Base-by-base conservation (phyloP, 2,329 filamentous ascomycete genomes). In the Botrytis galanthina region DNA sequence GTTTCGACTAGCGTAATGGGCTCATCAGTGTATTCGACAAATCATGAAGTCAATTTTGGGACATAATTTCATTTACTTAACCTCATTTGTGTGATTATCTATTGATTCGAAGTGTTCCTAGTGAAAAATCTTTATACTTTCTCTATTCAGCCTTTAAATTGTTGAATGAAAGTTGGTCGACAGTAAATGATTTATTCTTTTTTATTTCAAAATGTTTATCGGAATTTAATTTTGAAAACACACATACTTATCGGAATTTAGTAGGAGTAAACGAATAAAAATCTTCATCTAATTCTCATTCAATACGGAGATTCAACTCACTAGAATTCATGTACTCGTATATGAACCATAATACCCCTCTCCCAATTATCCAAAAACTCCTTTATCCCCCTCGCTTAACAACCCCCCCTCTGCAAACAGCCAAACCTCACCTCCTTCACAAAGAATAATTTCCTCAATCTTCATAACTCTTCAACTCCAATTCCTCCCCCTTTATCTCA, bases 31-130 rank as follows among this genome's bases (percentile, higher is more conserved):
- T n/a, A n/a, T n/a, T n/a, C n/a, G n/a, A n/a, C n/a, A n/a, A n/a
- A n/a, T n/a, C n/a, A 29, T 29, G 12, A 32, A 29, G n/a, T 29
- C n/a, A 57, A 29, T 29, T 57, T 32, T 29, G 14, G 14, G 6
- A 16, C 0, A 57, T 1, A 32, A 29, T 29, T 18, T 29, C n/a
- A 29, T 9, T 29, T 8, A n/a, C 9, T 18, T 8, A 18, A 0
- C 3, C n/a, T 32, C 16, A 18, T 18, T 29, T 9, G 3, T 54
- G 5, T 3, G n/a, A 16, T n/a, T n/a, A 0, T 54, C 12, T n/a
- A 1, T 54, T 0, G 0, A 54, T 51, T n/a, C 12, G 12, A 54
- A n/a, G 1, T 10, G 46, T 51, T 26, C 22, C 5, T 22, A 48
- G 14, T 18, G 14, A 44, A 42, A 16, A 3, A 42, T 48, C 8